Conservation (phyloP, 2,329 filamentous ascomycete genomes). For the Cladorrhinum sp. region DNA sequence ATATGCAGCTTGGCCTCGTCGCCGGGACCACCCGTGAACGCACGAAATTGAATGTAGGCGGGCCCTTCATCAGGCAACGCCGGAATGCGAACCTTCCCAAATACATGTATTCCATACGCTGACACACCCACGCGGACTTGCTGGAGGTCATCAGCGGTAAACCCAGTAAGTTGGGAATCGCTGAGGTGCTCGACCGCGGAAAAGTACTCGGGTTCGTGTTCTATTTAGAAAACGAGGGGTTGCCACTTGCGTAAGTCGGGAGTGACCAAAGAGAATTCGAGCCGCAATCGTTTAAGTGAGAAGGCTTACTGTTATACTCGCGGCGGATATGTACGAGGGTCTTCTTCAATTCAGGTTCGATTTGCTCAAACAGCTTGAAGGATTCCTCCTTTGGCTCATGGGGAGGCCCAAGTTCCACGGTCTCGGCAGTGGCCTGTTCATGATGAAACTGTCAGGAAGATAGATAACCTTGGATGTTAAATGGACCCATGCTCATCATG, state of each 20-base stretch:
- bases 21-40: slow-evolving; percentile 43
- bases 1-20: slow-evolving; percentile 42
- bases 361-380: slow-evolving; percentile 46
- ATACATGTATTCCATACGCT: slow-evolving; percentile 48
- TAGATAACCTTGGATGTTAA: background rate
- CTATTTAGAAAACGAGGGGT: slow-evolving; percentile 28
- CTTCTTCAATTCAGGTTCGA: slow-evolving; percentile 51
- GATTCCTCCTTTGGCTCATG: slow-evolving; percentile 51
- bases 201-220: slow-evolving; percentile 56
- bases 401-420: slow-evolving; percentile 46
- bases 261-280: background rate
- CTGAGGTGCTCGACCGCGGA: slow-evolving; percentile 42
- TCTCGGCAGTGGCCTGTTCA: slow-evolving; percentile 49
- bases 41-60: slow-evolving; percentile 47
- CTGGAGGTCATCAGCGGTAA: slow-evolving; percentile 40
- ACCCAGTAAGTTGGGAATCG: slow-evolving; percentile 38
- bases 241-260: background rate
- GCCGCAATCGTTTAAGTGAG: background rate
- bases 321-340: slow-evolving; percentile 48
- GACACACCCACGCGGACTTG: slow-evolving; percentile 44
- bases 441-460: background rate
- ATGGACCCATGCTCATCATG: slow-evolving; percentile 3
- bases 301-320: slow-evolving; percentile 41
- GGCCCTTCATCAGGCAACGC: slow-evolving; percentile 37
- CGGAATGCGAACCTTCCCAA: slow-evolving; percentile 49